A percentile compares a stretch with the other conserved stretches of the same genome.
Evolutionary conservation across 352 stramenopile genomes (phyloP).

Genomic region (Globisporangium mamillatum): DNA sequence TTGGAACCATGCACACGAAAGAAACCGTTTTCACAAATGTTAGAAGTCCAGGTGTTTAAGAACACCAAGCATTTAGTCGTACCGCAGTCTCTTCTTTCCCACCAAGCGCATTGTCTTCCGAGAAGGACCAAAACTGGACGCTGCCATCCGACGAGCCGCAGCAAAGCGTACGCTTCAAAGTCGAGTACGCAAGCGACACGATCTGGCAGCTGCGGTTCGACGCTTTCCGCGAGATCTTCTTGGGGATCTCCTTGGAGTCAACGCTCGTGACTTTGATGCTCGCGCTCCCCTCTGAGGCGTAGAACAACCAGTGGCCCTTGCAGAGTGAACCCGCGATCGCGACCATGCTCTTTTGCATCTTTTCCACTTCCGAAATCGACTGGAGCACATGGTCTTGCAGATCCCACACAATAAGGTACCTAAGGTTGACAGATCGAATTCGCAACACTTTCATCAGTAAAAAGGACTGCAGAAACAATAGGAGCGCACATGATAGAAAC

Average conservation of each 20-base stretch:
- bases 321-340: conserved; percentile 55
- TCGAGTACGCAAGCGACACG: conserved; percentile 54
- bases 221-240: conserved; percentile 75
- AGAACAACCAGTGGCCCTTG: conserved; percentile 66
- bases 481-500: background rate
- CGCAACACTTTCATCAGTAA: background rate
- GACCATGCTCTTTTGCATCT: conserved; percentile 54
- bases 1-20: background rate
- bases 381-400: conserved; percentile 56
- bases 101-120: conserved; percentile 33
- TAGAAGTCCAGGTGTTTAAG: background rate
- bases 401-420: conserved; percentile 62
- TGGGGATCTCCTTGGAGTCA: conserved; percentile 43
- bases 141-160: conserved; percentile 64
- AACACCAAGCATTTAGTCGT: background rate
- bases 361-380: conserved; percentile 61
- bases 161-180: conserved; percentile 41
- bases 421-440: conserved; percentile 8
- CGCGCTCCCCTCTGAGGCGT: conserved; percentile 66
- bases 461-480: background rate
- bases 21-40: background rate
- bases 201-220: conserved; percentile 54
- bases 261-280: conserved; percentile 59
- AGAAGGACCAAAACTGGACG: conserved; percentile 62
- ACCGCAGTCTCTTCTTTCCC: conserved; percentile 34